These are phyloP conservation scores for Telfairia occidentalis DNA, from an alignment of 331 rosid genomes.

Conservation along the genomic window DNA sequence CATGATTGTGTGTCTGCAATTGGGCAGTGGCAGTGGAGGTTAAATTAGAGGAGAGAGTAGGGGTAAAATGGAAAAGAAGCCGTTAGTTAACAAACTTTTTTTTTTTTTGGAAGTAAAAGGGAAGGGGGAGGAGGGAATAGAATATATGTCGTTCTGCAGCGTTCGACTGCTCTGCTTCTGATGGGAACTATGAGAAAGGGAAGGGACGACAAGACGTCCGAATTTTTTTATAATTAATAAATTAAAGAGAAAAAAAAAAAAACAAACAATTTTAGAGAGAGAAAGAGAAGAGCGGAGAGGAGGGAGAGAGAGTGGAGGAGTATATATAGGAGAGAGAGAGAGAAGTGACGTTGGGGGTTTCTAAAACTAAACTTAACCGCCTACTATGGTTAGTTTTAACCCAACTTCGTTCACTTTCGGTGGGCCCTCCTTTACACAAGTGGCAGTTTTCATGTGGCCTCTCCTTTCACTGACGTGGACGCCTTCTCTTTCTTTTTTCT, in stretches of 20 bases:
- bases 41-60: not conserved
- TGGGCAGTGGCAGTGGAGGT: not conserved
- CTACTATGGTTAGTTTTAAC: conserved; percentile 1
- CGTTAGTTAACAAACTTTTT: conserved; percentile 36
- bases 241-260: not conserved
- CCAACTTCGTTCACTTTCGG: not conserved
- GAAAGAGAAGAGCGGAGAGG: conserved; percentile 4
- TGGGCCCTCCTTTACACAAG: not conserved
- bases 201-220: conserved; percentile 15
- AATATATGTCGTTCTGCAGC: not conserved
- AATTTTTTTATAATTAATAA: too few relatives aligned
- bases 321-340: conserved; percentile 4
- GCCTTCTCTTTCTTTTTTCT: not conserved
- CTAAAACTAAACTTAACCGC: not conserved
- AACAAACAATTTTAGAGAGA: not conserved
- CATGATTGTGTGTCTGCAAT: conserved; percentile 28
- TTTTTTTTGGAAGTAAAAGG: too few relatives aligned
- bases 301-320: not conserved
- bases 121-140: conserved; percentile 14
- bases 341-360: not conserved
- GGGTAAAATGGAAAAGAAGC: conserved; percentile 29
- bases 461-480: not conserved
- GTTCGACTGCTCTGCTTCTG: not conserved
- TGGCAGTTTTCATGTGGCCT: conserved; percentile 8
- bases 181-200: conserved; percentile 13